A percentile compares a stretch with the other conserved stretches of the same genome.
These are phyloP conservation scores for Hypseocharis bilobata DNA, from an alignment of 441 rosid species.

Conservation along the genomic window DNA sequence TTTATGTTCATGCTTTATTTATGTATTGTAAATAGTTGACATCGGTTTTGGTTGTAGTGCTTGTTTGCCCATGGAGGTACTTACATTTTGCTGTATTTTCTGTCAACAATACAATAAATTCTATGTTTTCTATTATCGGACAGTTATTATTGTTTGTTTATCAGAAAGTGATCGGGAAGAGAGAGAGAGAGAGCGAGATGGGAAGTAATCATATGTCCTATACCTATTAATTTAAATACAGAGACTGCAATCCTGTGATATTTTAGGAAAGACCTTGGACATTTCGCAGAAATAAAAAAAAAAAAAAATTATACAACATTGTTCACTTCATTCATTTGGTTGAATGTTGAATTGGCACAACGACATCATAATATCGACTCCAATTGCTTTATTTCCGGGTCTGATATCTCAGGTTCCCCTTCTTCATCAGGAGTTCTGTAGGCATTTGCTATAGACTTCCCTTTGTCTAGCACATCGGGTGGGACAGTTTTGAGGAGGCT, in stretches of 20 bases:
- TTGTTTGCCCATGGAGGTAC: background rate
- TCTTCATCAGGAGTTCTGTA: constrained; percentile 42
- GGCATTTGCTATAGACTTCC: constrained; percentile 65
- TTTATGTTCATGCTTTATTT: constrained; percentile 16
- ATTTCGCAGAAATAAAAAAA: no score
- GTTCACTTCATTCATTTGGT: no score
- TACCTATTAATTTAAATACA: no score
- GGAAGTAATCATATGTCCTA: no score
- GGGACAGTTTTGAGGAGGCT: constrained; percentile 72
- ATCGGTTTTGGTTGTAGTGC: background rate
- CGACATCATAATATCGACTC: constrained; percentile 50
- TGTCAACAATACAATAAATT: background rate
- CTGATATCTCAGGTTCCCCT: constrained; percentile 28
- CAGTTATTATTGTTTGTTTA: background rate
- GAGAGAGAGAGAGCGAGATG: no score
- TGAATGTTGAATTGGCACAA: no score
- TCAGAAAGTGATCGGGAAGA: background rate
- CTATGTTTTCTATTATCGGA: no score
- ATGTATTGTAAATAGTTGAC: constrained; percentile 29
- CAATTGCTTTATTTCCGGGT: constrained; percentile 53
- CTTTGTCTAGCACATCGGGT: constrained; percentile 47
- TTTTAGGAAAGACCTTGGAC: no score
- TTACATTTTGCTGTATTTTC: background rate
- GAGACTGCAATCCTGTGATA: no score
- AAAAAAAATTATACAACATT: no score